These are phyloP conservation scores for Coccinonectria pachysandricola DNA, from an alignment of 2,329 filamentous ascomycete species.

Conservation along the genomic window DNA sequence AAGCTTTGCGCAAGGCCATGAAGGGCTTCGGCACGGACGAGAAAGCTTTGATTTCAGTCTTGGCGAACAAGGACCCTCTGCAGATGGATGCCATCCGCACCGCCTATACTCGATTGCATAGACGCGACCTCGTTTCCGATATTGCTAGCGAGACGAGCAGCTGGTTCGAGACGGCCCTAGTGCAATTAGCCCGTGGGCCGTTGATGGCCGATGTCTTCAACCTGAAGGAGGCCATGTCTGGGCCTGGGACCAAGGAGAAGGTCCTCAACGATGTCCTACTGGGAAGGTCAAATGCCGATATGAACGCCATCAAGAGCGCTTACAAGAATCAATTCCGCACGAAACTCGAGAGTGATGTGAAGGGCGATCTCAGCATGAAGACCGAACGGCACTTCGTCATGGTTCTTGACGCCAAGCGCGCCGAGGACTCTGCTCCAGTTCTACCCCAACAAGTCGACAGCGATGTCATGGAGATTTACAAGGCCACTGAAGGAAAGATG, in stretches of 20 bases:
- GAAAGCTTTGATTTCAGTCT: constrained; percentile 57
- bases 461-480: constrained; percentile 68
- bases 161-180: constrained; percentile 63
- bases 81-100: constrained; percentile 60
- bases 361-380: constrained; percentile 72
- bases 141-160: constrained; percentile 67
- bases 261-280: constrained; percentile 82
- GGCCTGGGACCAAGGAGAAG: constrained; percentile 75
- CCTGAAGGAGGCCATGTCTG: constrained; percentile 62
- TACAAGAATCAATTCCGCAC: constrained; percentile 60
- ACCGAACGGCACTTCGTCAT: constrained; percentile 80
- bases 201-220: constrained; percentile 64
- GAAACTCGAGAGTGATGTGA: constrained; percentile 61
- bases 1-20: constrained; percentile 71
- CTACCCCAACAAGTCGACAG: constrained; percentile 62
- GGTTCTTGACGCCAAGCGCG: constrained; percentile 62
- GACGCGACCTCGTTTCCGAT: constrained; percentile 62
- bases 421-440: constrained; percentile 68
- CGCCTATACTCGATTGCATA: constrained; percentile 54
- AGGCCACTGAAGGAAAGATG: constrained; percentile 61
- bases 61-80: constrained; percentile 66
- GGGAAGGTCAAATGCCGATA: constrained; percentile 73
- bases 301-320: constrained; percentile 72
- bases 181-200: constrained; percentile 69
- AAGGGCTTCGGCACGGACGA: constrained; percentile 91